Evolutionary conservation across 2,329 filamentous ascomycete species (phyloP).

Genomic region (Mycosphaerella sp.): DNA sequence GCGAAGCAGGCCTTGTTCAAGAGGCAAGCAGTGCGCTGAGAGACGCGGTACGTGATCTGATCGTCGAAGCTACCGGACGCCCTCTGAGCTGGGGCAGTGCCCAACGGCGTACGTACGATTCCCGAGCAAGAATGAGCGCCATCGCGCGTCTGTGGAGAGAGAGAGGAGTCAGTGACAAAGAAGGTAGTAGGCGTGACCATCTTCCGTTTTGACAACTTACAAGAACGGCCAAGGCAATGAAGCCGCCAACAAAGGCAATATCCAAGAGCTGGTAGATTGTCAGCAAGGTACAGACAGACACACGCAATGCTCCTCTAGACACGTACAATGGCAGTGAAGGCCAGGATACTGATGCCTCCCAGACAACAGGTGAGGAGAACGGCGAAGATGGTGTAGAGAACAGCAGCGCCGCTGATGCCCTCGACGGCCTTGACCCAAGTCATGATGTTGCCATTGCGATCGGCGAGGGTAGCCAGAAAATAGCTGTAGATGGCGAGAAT

Average conservation of each 20-base stretch:
- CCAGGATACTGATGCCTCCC: slow-evolving; percentile 66
- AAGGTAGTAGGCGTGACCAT: too few relatives aligned
- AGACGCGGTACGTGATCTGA: slow-evolving; percentile 43
- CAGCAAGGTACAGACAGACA: not conserved
- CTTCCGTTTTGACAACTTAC: too few relatives aligned
- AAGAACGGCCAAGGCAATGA: slow-evolving; percentile 73
- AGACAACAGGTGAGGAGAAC: slow-evolving; percentile 71
- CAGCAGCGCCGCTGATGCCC: slow-evolving; percentile 67
- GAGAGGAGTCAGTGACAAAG: too few relatives aligned
- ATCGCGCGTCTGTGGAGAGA: slow-evolving; percentile 47
- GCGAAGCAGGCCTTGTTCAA: slow-evolving; percentile 73
- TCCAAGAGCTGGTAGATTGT: slow-evolving; percentile 52
- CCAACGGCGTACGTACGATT: slow-evolving; percentile 61
- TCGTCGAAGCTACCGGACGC: slow-evolving; percentile 46
- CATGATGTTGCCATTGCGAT: slow-evolving; percentile 57
- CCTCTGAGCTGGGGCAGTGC: slow-evolving; percentile 51
- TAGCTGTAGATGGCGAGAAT: slow-evolving; percentile 65
- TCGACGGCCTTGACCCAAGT: slow-evolving; percentile 52
- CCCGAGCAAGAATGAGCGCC: slow-evolving; percentile 62
- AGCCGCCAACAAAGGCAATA: slow-evolving; percentile 65
- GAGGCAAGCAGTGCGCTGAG: slow-evolving; percentile 58
- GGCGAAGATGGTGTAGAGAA: slow-evolving; percentile 68
- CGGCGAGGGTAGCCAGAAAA: slow-evolving; percentile 67
- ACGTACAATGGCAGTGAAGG: slow-evolving; percentile 56
- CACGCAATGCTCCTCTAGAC: not conserved